Percentiles rank a stretch among this genome's conserved stretches.
Conservation (phyloP, 169 alveolate genomes). For the Ichthyophthirius multifiliis region DNA sequence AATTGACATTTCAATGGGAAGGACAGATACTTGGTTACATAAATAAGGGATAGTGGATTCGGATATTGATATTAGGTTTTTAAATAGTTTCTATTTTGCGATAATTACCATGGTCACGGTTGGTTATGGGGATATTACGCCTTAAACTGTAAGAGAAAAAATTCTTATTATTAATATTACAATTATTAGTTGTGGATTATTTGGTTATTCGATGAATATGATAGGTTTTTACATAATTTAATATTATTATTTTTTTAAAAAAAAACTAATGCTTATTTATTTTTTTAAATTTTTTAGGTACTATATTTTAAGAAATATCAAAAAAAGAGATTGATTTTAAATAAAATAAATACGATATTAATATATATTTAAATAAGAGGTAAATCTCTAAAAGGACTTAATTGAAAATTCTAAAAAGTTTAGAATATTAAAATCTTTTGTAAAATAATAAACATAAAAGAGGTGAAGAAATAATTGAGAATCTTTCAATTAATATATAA, state of each 20-base stretch:
- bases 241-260: not conserved
- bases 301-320: not conserved
- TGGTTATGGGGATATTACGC: constrained; percentile 41
- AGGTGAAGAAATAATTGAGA: not conserved
- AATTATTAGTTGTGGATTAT: constrained; percentile 17
- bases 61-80: too few relatives aligned
- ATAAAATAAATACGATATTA: not conserved
- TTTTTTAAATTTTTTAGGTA: not conserved
- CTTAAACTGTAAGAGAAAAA: constrained; percentile 18
- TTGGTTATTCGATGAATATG: constrained; percentile 20
- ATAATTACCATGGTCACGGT: constrained; percentile 23
- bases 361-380: not conserved
- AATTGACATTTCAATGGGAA: not conserved
- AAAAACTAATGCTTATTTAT: not conserved
- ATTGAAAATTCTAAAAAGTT: not conserved
- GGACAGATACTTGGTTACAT: not conserved
- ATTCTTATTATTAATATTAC: constrained; percentile 11
- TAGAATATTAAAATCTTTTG: not conserved
- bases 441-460: not conserved
- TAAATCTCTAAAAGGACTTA: not conserved
- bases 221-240: constrained; percentile 12
- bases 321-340: too few relatives aligned
- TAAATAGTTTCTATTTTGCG: constrained; percentile 16
- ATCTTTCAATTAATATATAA: not conserved
- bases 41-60: too few relatives aligned